A percentile compares a stretch with the other conserved stretches of the same genome.
phyloP scores from a whole-genome alignment of 2,329 filamentous ascomycete genomes.

The Sporothrix mexicana region DNA sequence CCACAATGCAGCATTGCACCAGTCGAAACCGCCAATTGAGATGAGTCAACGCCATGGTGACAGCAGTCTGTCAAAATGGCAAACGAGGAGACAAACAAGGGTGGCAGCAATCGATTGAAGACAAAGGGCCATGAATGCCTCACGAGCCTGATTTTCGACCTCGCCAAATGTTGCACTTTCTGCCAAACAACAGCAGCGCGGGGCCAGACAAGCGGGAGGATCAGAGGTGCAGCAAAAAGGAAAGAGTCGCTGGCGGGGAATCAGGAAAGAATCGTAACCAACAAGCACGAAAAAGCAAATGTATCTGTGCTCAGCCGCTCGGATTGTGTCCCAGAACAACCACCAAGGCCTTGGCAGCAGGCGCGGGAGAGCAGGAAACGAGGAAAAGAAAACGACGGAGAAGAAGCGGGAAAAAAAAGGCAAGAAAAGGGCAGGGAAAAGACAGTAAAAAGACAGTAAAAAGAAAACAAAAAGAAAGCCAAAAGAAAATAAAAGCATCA shows the following conservation, averaged over 20 bases:
- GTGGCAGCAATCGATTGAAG: neutral
- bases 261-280: too few species aligned
- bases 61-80: neutral
- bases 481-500: neutral
- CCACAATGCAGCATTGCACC: conserved; percentile 10
- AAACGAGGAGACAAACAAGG: neutral
- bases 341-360: too few species aligned
- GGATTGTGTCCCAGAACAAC: neutral
- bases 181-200: neutral
- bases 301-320: conserved; percentile 7
- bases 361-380: too few species aligned
- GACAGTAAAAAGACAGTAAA: neutral
- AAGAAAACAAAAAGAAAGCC: neutral
- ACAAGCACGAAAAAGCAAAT: conserved; percentile 8
- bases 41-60: neutral
- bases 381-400: neutral
- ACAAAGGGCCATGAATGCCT: neutral
- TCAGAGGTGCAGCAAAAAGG: neutral
- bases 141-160: neutral
- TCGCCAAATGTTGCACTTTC: neutral
- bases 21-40: neutral
- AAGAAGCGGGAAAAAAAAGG: neutral
- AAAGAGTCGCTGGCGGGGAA: too few species aligned
- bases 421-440: neutral
- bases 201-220: neutral